Percentiles rank a stretch among this genome's conserved stretches.
These are phyloP conservation scores for Marvania coccoides DNA, from an alignment of 139 green algal species.

Conservation along the genomic window DNA sequence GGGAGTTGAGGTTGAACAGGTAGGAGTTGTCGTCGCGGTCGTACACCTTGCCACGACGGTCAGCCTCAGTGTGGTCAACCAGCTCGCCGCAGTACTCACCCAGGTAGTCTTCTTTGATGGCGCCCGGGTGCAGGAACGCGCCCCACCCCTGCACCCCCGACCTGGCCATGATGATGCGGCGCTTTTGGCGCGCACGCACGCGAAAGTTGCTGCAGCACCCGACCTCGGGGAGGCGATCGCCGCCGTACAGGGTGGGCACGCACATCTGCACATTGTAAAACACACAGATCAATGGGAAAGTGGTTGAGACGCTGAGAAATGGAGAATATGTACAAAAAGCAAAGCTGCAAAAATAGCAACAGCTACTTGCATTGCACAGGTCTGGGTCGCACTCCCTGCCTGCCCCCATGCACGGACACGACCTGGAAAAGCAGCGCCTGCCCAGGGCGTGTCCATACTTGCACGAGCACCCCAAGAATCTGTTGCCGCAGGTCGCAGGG, in stretches of 20 bases:
- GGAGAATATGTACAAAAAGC: background rate
- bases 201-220: slow-evolving; percentile 75
- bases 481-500: slow-evolving; percentile 21
- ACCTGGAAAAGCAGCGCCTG: slow-evolving; percentile 31
- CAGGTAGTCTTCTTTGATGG: slow-evolving; percentile 62
- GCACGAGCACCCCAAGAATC: slow-evolving; percentile 78
- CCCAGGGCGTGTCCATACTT: slow-evolving; percentile 6
- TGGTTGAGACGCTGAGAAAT: background rate
- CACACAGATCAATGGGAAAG: background rate
- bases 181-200: slow-evolving; percentile 57
- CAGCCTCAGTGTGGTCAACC: slow-evolving; percentile 76
- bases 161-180: slow-evolving; percentile 45
- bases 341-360: slow-evolving; percentile 17
- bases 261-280: background rate
- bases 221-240: slow-evolving; percentile 1
- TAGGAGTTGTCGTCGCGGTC: slow-evolving; percentile 79
- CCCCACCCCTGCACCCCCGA: slow-evolving; percentile 63
- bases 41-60: slow-evolving; percentile 81
- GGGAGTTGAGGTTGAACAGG: slow-evolving; percentile 85
- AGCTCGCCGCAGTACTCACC: slow-evolving; percentile 86
- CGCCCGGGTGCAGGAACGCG: slow-evolving; percentile 52
- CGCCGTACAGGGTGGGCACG: slow-evolving; percentile 5
- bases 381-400: slow-evolving; percentile 84
- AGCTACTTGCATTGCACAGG: slow-evolving; percentile 48
- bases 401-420: slow-evolving; percentile 75